Base-by-base conservation (phyloP, 306 rosid genomes). In the Myrica gale region DNA sequence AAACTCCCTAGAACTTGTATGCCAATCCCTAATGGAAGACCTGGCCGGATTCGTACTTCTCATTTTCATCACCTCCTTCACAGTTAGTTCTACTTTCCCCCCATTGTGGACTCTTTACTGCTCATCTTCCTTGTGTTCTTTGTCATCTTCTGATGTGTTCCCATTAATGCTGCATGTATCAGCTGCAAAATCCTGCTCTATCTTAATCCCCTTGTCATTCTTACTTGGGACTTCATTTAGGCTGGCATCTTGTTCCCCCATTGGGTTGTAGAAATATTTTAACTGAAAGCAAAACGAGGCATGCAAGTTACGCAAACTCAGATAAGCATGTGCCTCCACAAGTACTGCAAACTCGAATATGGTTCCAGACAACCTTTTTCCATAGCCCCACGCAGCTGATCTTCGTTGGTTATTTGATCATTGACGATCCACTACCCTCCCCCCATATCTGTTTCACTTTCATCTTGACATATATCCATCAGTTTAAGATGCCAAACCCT, bases 371-470 rank as follows among this genome's bases (percentile, higher is more conserved):
- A 21, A 78, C 79, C 98, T 97, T 89, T 91, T 47, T 89, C 92
- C 51, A 76, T 77, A 50, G 87, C 81, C 74, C 90, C 97, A 78
- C 86, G 88, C 75, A 94, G 80, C 87, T 95, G 98, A 85, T 92
- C 97, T 88, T 92, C 97, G 78, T 95, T 92, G 4, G 89, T 81
- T 57, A 95, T 92, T 87, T 90, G 95, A 71, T 95, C 97, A 75
- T 97, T 93, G 74, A 93, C 96, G 74, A 19, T 74, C 98, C 98
- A 3, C n/a, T 76, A 84, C 76, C 98, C 98, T 74, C 91, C 98
- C 32, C 95, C 97, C 95, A 93, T 89, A 61, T 97, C 98, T 6
- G 92, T 93, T 73, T 97, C 98, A 74, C 71, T 81, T 61, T 81
- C 90, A 58, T 88, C 96, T 79, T 89, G 85, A 69, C 87, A 73